phyloP scores from a whole-genome alignment of 108 stramenopile species.

The Aureococcus anophagefferens region DNA sequence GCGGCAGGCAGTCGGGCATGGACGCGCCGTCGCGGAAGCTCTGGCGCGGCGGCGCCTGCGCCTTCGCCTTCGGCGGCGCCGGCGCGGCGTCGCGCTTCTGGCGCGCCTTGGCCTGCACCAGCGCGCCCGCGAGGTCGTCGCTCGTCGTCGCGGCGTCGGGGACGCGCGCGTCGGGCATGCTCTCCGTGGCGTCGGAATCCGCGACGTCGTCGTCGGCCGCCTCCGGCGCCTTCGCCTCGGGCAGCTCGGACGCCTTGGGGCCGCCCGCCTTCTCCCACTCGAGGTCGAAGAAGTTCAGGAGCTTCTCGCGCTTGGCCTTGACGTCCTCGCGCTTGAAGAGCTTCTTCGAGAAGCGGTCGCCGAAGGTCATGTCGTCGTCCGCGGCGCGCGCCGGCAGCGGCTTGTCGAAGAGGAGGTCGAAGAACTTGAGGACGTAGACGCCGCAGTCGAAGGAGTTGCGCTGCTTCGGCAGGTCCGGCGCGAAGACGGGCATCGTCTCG shows the following conservation, averaged over 20 bases:
- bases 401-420: not conserved
- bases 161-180: too few species aligned
- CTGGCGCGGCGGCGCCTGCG: too few species aligned
- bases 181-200: too few species aligned
- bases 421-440: conserved; percentile 1
- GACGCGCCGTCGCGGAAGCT: too few species aligned
- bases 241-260: not conserved
- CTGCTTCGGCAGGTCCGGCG: not conserved
- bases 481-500: not conserved
- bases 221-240: not conserved
- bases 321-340: not conserved
- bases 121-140: too few species aligned
- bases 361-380: not conserved
- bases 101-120: too few species aligned
- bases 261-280: too few species aligned
- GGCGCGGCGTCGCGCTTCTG: too few species aligned
- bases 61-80: too few species aligned
- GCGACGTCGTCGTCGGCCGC: too few species aligned
- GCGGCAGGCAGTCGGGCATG: too few species aligned
- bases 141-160: too few species aligned
- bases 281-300: not conserved
- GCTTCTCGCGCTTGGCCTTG: not conserved
- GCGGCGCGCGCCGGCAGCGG: not conserved
- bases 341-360: not conserved
- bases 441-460: not conserved